Evolutionary conservation across 345 rosid genomes (phyloP).

Genomic region (Eucalyptus sideroxylon): DNA sequence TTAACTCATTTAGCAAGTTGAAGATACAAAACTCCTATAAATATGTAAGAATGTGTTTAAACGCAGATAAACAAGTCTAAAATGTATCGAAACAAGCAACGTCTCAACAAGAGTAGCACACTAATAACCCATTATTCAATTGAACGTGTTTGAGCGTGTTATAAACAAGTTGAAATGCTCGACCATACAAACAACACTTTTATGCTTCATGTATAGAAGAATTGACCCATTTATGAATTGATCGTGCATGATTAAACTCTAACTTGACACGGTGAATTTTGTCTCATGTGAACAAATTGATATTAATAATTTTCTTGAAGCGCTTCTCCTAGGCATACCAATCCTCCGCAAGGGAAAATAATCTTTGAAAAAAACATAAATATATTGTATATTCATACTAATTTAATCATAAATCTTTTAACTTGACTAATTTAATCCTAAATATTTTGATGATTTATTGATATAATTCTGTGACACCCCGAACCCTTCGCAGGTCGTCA

Average conservation of each 20-base stretch:
- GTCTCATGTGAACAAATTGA: accelerated
- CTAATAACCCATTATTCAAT: background rate
- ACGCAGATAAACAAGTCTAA: background rate
- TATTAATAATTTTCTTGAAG: constrained; percentile 20
- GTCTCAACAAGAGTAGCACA: background rate
- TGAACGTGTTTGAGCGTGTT: background rate
- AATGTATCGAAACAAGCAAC: background rate
- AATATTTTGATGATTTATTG: too few species aligned
- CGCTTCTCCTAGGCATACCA: constrained; percentile 40
- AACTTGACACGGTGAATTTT: accelerated
- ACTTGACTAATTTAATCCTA: background rate
- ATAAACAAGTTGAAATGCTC: background rate
- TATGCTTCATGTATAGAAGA: background rate
- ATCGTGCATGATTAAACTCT: background rate
- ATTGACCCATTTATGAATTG: background rate
- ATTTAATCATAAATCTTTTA: too few species aligned
- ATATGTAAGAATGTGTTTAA: background rate
- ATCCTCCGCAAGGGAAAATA: constrained; percentile 5
- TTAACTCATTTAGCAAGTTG: background rate
- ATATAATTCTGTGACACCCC: too few species aligned
- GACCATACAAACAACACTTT: background rate
- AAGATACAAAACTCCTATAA: background rate
- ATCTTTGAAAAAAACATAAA: accelerated
- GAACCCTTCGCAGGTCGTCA: too few species aligned
- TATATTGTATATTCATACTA: accelerated